Conservation (phyloP, 164 flowering plant genomes). For the Houttuynia cordata region DNA sequence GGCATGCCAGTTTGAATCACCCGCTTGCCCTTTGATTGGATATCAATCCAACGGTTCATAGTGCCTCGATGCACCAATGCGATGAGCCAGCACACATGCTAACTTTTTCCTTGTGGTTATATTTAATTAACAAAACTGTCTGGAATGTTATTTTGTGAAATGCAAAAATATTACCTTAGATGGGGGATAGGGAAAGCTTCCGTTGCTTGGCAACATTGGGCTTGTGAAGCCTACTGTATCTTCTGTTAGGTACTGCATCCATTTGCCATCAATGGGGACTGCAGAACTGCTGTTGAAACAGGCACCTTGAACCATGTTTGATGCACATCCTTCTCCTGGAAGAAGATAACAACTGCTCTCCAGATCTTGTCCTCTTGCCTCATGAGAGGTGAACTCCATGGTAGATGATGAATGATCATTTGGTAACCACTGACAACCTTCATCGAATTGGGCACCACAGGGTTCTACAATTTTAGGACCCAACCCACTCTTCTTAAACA, state of each 20-base stretch:
- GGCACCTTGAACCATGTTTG: constrained; percentile 14
- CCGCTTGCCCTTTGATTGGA: no score
- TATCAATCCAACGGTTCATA: no score
- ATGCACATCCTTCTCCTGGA: constrained; percentile 21
- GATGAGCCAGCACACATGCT: no score
- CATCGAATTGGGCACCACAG: constrained; percentile 1
- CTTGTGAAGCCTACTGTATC: constrained; percentile 31
- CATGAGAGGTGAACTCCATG: constrained; percentile 26
- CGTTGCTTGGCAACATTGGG: constrained; percentile 25
- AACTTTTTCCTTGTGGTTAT: no score
- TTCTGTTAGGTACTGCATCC: constrained; percentile 56
- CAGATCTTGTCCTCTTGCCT: constrained; percentile 39
- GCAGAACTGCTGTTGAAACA: constrained; percentile 8
- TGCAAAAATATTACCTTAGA: constrained; percentile 33
- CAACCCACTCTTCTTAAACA: constrained; percentile 59
- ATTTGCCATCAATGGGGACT: constrained; percentile 28
- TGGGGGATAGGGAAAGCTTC: constrained; percentile 27
- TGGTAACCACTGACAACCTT: constrained; percentile 10
- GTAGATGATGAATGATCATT: constrained; percentile 40
- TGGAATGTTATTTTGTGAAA: background rate
- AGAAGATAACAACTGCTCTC: constrained; percentile 27
- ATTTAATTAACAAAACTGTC: no score
- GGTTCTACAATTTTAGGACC: constrained; percentile 4
- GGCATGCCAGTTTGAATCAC: no score
- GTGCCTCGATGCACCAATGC: no score